Evolutionary conservation across 352 stramenopile genomes (phyloP).

Genomic region (Blastocystis sp.): DNA sequence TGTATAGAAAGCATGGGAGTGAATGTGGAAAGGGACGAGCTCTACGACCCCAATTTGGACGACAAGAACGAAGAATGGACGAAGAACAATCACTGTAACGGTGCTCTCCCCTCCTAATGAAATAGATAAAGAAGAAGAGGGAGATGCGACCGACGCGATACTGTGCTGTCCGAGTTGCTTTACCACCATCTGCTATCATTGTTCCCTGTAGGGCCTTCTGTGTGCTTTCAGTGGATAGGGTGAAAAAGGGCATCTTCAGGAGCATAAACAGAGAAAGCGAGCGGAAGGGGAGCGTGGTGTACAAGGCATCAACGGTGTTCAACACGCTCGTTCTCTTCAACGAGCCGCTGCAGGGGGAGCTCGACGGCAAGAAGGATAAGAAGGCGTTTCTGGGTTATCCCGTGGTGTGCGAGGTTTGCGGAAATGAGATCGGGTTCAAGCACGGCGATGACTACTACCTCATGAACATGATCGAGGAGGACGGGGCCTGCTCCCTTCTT

Average conservation of each 20-base stretch:
- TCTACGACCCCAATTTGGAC: conserved; percentile 48
- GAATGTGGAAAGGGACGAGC: not conserved
- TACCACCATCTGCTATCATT: conserved; percentile 57
- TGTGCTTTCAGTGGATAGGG: conserved; percentile 3
- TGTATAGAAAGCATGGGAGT: conserved; percentile 11
- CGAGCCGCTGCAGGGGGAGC: not conserved
- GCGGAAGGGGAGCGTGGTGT: not conserved
- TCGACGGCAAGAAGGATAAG: conserved; percentile 9
- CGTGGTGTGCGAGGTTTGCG: conserved; percentile 23
- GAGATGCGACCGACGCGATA: conserved; percentile 23
- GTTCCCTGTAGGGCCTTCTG: not conserved
- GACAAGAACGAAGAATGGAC: conserved; percentile 44
- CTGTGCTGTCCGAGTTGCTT: conserved; percentile 62
- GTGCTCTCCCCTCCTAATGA: not conserved
- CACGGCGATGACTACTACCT: conserved; percentile 8
- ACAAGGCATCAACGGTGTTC: conserved; percentile 9
- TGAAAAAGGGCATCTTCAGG: not conserved
- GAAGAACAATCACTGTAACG: not conserved
- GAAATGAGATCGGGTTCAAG: conserved; percentile 61
- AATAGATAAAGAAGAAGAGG: not conserved
- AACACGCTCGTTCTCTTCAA: conserved; percentile 24
- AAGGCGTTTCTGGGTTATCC: not conserved
- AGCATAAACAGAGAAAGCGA: not conserved
- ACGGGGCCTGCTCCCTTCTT: conserved; percentile 8
- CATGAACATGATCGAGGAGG: conserved; percentile 51